Evolutionary conservation across 2,329 filamentous ascomycete species (phyloP), one percentile per base, ranked within the genome.

Genomic region (Bisporella sp.): DNA sequence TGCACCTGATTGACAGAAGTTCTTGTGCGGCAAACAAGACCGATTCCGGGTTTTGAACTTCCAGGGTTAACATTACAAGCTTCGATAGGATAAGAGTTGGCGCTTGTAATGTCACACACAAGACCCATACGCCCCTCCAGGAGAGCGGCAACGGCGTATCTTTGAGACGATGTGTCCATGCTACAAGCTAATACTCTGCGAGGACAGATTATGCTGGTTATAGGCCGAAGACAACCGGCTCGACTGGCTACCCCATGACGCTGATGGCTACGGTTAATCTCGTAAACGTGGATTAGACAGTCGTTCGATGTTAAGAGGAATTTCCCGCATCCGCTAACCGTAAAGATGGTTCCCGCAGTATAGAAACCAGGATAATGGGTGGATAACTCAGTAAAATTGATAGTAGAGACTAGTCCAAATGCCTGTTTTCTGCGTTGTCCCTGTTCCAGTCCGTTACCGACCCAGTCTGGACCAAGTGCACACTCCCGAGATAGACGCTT

Each of bases 51-150:
- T 21, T 21, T 21, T 21, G 21, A 21, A 21, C 21, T 21, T 21
- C 21, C 21, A 21, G 21, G 21, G 21, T 21, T 21, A 21, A 21
- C 21, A 21, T 21, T 21, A 21, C 21, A 21, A 21, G 21, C 21
- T 21, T 21, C 21, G 3, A 21, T 21, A 21, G 21, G 21, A 21
- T 3, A 21, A 21, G 44, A 35, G 28, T 45, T 2, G 59, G 52
- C 45, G 21, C 21, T 21, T 21, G 63, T 63, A 8, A 83, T 65
- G 46, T 85, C 77, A 57, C 75, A 83, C 1, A 85, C 72, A 61
- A 85, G 72, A 4, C 80, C 82, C 61, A 79, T 71, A 3, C 82
- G 74, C 5, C 78, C 79, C 54, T 79, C 73, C 44, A 85, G 68
- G 6, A 86, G 67, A 31, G 78, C 73, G 12, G 80, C 81, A 47